Conservation (phyloP, 2,329 filamentous ascomycete genomes). For the Blastomyces silverae region DNA sequence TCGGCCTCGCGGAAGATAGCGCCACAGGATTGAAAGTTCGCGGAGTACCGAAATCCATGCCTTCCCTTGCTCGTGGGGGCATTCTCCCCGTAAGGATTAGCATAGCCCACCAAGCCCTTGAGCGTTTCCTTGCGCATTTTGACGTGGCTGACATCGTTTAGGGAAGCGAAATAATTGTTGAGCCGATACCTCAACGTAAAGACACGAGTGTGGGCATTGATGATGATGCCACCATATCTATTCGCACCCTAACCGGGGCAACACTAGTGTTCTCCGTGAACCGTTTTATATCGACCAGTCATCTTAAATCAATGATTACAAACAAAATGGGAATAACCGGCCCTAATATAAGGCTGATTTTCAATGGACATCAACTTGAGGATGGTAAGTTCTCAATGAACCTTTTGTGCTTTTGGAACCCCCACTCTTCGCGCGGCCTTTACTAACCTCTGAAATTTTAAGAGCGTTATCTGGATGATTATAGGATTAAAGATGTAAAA, state of each 20-base stretch:
- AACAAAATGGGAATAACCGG: constrained; percentile 12
- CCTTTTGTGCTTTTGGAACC: background rate
- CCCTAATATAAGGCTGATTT: constrained; percentile 8
- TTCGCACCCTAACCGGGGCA: constrained; percentile 20
- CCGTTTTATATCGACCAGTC: background rate
- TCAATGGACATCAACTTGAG: constrained; percentile 1
- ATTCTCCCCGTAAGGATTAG: background rate
- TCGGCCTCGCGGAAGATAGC: background rate
- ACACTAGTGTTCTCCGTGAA: background rate
- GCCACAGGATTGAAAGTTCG: background rate
- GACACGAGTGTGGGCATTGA: background rate
- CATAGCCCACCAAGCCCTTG: background rate
- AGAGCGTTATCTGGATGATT: background rate
- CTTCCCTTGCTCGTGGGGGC: background rate
- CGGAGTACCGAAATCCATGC: background rate
- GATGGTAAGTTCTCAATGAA: constrained; percentile 3
- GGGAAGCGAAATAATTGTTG: constrained; percentile 2
- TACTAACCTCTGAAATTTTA: background rate
- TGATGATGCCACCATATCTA: background rate
- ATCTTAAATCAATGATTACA: constrained; percentile 14
- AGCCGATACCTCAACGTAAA: background rate
- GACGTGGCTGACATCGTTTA: background rate
- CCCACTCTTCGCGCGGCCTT: background rate
- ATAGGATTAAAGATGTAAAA: constrained; percentile 7
- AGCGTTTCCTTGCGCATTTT: background rate